Evolutionary conservation across 2,329 filamentous ascomycete species (phyloP).

Genomic region (Ceratocystis smalleyi): DNA sequence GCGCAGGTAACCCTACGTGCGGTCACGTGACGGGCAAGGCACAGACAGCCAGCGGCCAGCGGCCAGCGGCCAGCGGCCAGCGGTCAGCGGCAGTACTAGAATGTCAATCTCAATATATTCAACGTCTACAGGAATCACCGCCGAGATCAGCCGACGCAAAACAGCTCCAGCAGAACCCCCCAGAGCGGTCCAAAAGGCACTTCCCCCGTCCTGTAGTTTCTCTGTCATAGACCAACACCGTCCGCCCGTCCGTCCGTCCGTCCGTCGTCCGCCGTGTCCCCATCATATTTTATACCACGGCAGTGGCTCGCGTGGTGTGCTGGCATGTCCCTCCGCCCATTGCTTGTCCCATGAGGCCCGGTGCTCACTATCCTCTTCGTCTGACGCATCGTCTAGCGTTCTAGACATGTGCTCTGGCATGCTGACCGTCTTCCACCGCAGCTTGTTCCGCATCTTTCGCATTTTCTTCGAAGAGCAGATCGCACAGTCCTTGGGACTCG

Average conservation of each 20-base stretch:
- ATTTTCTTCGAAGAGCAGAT: constrained; percentile 13
- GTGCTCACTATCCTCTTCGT: not conserved
- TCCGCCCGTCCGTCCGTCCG: not conserved
- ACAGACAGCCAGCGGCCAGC: too few species aligned
- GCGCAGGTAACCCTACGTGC: too few species aligned
- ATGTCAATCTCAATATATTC: too few species aligned
- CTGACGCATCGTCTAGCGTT: not conserved
- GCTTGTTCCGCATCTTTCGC: constrained; percentile 5
- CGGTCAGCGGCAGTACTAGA: too few species aligned
- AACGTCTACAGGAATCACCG: too few species aligned
- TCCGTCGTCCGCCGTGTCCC: not conserved
- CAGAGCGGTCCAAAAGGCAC: too few species aligned
- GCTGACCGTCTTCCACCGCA: constrained; percentile 11
- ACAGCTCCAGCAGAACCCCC: too few species aligned
- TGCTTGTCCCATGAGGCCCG: not conserved
- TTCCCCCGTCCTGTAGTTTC: too few species aligned
- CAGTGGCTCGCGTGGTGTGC: not conserved
- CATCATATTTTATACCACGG: not conserved
- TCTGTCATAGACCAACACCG: too few species aligned
- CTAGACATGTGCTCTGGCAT: constrained; percentile 9
- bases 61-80: too few species aligned
- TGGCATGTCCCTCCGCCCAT: not conserved
- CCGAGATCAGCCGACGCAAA: too few species aligned
- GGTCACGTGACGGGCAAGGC: too few species aligned
- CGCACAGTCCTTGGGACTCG: not conserved